Base-by-base conservation (phyloP, 768 basidiomycete genomes). In the Candolleomyces aberdarensis region DNA sequence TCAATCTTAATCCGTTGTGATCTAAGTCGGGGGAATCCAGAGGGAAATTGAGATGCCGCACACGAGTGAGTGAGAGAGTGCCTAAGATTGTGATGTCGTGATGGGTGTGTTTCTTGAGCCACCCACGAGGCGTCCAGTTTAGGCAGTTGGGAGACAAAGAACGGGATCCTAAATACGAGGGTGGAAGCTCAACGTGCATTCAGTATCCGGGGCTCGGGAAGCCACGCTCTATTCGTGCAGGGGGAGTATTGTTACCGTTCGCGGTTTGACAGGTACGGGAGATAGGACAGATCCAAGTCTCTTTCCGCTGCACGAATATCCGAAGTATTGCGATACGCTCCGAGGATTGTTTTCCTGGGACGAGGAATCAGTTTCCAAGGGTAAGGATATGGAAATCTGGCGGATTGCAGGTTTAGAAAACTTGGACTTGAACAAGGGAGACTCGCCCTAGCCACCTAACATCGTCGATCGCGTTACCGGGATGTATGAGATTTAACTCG, bases 191-290 rank as follows among this genome's bases (percentile, higher is more conserved):
- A 85, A 86, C 85, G 83, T 86, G 85, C 80, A 82, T 74, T 76
- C 78, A 76, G 80, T 78, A 79, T 81, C 85, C 84, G 81, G 85
- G 76, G 82, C 79, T 82, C 78, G 83, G 82, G 80, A 81, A 76
- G 78, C 82, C 87, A 85, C 85, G 88, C 77, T 78, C 76, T 76
- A 82, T 78, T 83, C 86, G 79, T 85, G 84, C 83, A 78, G 44
- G 41, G 71, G 74, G 71, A 71, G 74, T 81, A 75, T 78, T 82
- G 77, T 77, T 80, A 78, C 76, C 76, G 83, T 82, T 36, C 36
- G 36, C 36, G 36, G 36, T 36, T 71, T 80, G 77, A 82, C 81
- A 79, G 78, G 80, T 72, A 71, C 72, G 76, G 72, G 74, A 76
- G 81, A 83, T 83, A 81, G 80, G 82, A 77, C 76, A 79, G 73